These are phyloP conservation scores for Pulveroboletus sp. DNA, from an alignment of 768 basidiomycete species.

Conservation along the genomic window DNA sequence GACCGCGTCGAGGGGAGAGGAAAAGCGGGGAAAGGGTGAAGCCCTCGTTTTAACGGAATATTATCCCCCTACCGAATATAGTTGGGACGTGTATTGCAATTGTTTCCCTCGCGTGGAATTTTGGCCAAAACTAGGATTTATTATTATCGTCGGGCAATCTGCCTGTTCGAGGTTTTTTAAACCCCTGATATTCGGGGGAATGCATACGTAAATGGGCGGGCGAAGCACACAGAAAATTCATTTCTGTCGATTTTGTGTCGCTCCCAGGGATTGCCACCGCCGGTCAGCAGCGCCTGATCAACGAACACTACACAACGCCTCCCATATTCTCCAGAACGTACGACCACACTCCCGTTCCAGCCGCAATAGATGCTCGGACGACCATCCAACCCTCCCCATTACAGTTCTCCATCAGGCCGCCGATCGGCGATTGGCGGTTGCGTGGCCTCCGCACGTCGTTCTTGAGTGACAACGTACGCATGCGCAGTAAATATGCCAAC, in stretches of 20 bases:
- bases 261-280: slow-evolving; percentile 24
- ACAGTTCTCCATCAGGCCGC: slow-evolving; percentile 9
- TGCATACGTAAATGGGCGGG: slow-evolving; percentile 53
- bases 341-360: not conserved
- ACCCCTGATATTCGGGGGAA: slow-evolving; percentile 55
- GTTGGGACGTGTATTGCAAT: slow-evolving; percentile 55
- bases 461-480: slow-evolving; percentile 8
- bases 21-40: slow-evolving; percentile 62
- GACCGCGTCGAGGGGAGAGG: slow-evolving; percentile 39
- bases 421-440: slow-evolving; percentile 31
- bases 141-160: slow-evolving; percentile 54
- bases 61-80: slow-evolving; percentile 66
- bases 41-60: slow-evolving; percentile 73
- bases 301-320: not conserved
- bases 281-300: slow-evolving; percentile 15
- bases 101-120: slow-evolving; percentile 67
- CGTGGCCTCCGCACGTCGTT: slow-evolving; percentile 20
- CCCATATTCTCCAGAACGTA: no score
- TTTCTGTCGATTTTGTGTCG: slow-evolving; percentile 27
- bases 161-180: slow-evolving; percentile 43
- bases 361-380: slow-evolving; percentile 2
- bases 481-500: not conserved
- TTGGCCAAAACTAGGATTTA: slow-evolving; percentile 49
- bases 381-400: not conserved
- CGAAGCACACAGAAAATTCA: slow-evolving; percentile 33